These are phyloP conservation scores for Eucalyptus decipiens DNA, from an alignment of 345 rosid species.

Conservation along the genomic window DNA sequence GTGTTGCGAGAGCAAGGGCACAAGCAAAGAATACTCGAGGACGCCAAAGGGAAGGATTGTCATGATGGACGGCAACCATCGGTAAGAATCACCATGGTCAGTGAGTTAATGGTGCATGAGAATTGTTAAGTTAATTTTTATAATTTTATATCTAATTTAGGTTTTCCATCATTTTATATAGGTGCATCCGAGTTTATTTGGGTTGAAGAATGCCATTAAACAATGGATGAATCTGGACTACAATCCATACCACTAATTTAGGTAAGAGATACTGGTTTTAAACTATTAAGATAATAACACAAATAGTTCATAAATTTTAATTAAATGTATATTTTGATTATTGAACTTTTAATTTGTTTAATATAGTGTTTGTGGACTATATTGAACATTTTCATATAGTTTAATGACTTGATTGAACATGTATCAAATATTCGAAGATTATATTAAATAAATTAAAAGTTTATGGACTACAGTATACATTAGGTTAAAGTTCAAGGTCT, in stretches of 20 bases:
- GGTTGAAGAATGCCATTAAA: accelerated
- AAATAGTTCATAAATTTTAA: no score
- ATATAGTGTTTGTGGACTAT: accelerated
- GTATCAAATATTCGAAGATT: accelerated
- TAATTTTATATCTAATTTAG: background rate
- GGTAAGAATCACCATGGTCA: no score
- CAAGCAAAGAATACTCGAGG: background rate
- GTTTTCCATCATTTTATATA: no score
- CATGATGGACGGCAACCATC: accelerated
- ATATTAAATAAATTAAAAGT: accelerated
- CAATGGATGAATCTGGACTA: background rate
- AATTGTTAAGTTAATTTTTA: background rate
- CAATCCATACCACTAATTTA: background rate
- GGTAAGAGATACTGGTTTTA: background rate
- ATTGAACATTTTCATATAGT: accelerated
- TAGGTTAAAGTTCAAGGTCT: accelerated
- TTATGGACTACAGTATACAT: accelerated
- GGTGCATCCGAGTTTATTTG: background rate
- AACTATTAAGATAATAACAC: accelerated
- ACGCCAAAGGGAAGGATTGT: accelerated
- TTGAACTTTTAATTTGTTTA: no score
- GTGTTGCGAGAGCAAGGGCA: background rate
- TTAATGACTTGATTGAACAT: accelerated
- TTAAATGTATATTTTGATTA: accelerated
- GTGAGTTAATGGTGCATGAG: background rate